phyloP scores from a whole-genome alignment of 805 yeast species.

The Sungouiella blattae region DNA sequence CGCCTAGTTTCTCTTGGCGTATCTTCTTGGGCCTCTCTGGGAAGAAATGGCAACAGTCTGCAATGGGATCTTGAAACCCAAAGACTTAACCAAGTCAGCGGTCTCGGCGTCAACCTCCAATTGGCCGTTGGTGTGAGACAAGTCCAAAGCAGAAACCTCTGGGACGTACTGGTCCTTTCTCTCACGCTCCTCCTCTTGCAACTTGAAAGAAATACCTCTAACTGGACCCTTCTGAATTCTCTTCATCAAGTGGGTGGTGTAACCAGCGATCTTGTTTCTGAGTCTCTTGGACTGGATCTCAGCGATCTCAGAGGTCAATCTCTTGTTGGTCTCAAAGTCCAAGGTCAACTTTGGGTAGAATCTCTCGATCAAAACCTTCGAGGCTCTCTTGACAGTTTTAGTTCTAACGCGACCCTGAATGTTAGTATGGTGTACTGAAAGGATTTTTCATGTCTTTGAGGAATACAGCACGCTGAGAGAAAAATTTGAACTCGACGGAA shows the following conservation, averaged over 20 bases:
- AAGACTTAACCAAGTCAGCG: slow-evolving; percentile 87
- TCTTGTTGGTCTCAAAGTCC: slow-evolving; percentile 99
- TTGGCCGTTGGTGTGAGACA: slow-evolving; percentile 92
- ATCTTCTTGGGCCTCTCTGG: slow-evolving; percentile 88
- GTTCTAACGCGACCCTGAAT: slow-evolving; percentile 99
- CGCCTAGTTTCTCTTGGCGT: slow-evolving; percentile 80
- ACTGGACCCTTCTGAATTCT: slow-evolving; percentile 99
- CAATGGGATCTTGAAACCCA: slow-evolving; percentile 85
- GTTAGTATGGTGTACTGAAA: slow-evolving; percentile 17
- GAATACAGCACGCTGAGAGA: too few relatives aligned
- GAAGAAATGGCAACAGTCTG: slow-evolving; percentile 83
- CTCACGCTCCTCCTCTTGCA: slow-evolving; percentile 99
- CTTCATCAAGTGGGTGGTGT: slow-evolving; percentile 99
- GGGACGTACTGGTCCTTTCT: slow-evolving; percentile 99
- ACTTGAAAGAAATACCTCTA: slow-evolving; percentile 99
- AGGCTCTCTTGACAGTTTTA: slow-evolving; percentile 99
- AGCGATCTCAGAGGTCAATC: slow-evolving; percentile 97
- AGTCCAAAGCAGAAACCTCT: slow-evolving; percentile 99
- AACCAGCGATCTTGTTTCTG: slow-evolving; percentile 99
- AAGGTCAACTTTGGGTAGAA: slow-evolving; percentile 99
- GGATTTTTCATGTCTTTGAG: too few relatives aligned
- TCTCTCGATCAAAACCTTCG: slow-evolving; percentile 98
- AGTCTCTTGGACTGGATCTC: slow-evolving; percentile 99
- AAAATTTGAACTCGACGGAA: too few relatives aligned
- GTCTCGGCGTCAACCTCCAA: slow-evolving; percentile 97